Base-by-base conservation (phyloP, 345 rosid genomes). In the Erysimum cheiranthoides region DNA sequence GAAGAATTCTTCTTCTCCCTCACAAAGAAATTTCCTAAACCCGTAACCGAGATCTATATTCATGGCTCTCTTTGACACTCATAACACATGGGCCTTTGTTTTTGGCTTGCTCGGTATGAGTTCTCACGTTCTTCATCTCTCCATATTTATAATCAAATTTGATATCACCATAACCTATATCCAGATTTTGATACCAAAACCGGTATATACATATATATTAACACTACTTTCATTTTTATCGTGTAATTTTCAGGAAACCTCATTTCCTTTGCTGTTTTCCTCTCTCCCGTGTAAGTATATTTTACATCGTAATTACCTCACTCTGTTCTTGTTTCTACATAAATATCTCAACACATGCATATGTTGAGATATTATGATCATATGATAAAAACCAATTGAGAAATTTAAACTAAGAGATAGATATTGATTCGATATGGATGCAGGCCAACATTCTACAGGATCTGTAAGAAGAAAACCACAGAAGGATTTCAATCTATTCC, bases 401-500 rank as follows among this genome's bases (percentile, higher is more conserved):
- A 63, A 56, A 46, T 12, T 10, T 28, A 11, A 38, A 32, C 16
- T 42, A 77, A 70, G 16, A 16, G 1, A 2, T 21, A 70, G 1
- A 50, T 21, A 39, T 25, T 36, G 17, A 4, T 66, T 40, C 40
- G 2, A 56, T 72, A 27, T 66, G 67, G 36, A 28, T 53, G 56
- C 71, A 91, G 97, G 59, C 89, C 97, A 73, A 89, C 97, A 10
- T 89, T 89, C 68, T 66, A 77, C 25, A 82, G 87, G 76, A 78
- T 91, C 5, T 79, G 76, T 61, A 91, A 84, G 87, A 86, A 84
- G 79, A 91, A 91, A 82, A 85, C 89, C n/a, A 87, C 92, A 4
- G 88, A 91, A 84, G 97, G 84, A 27, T 91, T 89, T 61, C 88
- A 87, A 31, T 86, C 92, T 49, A 52, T 87, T 46, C 97, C 97